These are phyloP conservation scores for Ophiostoma triangulosporum DNA, from an alignment of 2,329 filamentous ascomycete genomes.

Conservation along the genomic window DNA sequence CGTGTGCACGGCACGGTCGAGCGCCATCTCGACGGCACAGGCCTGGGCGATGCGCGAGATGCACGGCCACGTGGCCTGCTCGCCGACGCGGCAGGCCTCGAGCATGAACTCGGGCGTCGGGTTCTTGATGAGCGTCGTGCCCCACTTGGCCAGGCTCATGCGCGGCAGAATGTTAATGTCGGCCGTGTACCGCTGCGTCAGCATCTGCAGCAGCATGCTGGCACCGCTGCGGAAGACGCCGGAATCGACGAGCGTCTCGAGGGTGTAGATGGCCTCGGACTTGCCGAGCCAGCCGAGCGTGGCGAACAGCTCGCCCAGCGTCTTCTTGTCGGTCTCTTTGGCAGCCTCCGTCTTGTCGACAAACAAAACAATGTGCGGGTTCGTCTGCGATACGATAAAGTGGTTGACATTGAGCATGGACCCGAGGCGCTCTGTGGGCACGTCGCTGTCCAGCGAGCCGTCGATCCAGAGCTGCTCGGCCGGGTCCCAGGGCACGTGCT, in stretches of 20 bases:
- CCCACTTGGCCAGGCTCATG: conserved; percentile 15
- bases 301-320: conserved; percentile 38
- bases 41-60: conserved; percentile 74
- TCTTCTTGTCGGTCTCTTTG: neutral
- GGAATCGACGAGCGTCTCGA: conserved; percentile 68
- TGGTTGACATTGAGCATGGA: conserved; percentile 99
- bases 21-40: conserved; percentile 73
- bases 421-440: conserved; percentile 77
- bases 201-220: conserved; percentile 64
- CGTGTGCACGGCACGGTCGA: conserved; percentile 61
- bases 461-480: conserved; percentile 82
- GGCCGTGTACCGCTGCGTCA: conserved; percentile 84
- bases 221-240: conserved; percentile 68
- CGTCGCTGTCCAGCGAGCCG: conserved; percentile 85
- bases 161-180: conserved; percentile 66
- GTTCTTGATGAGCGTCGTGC: conserved; percentile 63
- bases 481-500: conserved; percentile 72
- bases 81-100: conserved; percentile 60
- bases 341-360: conserved; percentile 53
- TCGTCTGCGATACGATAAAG: conserved; percentile 94
- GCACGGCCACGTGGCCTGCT: conserved; percentile 85
- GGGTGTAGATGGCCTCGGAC: conserved; percentile 65
- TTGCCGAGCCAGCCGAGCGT: conserved; percentile 60
- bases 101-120: conserved; percentile 80
- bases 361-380: conserved; percentile 85